Percentiles rank a stretch among this genome's conserved stretches.
These are phyloP conservation scores for Nitzschia inconspicua DNA, from an alignment of 108 stramenopile genomes.

Conservation along the genomic window DNA sequence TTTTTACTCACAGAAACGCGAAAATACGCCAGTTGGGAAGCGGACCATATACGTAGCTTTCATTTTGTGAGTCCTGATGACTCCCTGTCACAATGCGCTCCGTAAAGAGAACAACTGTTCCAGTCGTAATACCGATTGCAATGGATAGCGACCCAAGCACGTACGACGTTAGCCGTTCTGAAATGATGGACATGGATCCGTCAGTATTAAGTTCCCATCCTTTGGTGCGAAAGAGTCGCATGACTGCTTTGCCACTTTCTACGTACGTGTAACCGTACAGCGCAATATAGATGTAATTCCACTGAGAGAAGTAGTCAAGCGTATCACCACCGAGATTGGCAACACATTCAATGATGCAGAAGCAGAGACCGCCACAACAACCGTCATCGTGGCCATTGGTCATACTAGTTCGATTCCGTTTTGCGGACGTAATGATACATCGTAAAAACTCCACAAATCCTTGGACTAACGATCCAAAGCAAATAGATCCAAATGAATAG, in stretches of 20 bases:
- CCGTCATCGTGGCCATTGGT: too few relatives aligned
- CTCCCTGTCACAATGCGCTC: too few relatives aligned
- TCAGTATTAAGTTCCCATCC: conserved; percentile 82
- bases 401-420: conserved; percentile 41
- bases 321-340: conserved; percentile 54
- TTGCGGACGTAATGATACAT: conserved; percentile 42
- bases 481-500: conserved; percentile 66
- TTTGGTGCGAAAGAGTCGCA: conserved; percentile 60
- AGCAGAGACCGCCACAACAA: conserved; percentile 37
- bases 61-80: too few relatives aligned
- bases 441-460: conserved; percentile 79
- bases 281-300: conserved; percentile 87
- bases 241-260: conserved; percentile 67
- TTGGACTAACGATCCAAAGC: conserved; percentile 82
- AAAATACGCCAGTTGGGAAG: conserved; percentile 42
- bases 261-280: conserved; percentile 78
- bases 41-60: too few relatives aligned
- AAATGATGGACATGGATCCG: too few relatives aligned
- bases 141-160: conserved; percentile 58
- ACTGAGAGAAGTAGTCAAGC: conserved; percentile 74
- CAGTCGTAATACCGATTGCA: conserved; percentile 66
- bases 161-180: conserved; percentile 63
- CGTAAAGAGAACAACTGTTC: conserved; percentile 52
- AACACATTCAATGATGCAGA: conserved; percentile 74
- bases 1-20: conserved; percentile 18